A percentile compares a stretch with the other conserved stretches of the same genome.
Conservation (phyloP, 495 filamentous ascomycete genomes). For the Lasiosphaeriaceae sp. region DNA sequence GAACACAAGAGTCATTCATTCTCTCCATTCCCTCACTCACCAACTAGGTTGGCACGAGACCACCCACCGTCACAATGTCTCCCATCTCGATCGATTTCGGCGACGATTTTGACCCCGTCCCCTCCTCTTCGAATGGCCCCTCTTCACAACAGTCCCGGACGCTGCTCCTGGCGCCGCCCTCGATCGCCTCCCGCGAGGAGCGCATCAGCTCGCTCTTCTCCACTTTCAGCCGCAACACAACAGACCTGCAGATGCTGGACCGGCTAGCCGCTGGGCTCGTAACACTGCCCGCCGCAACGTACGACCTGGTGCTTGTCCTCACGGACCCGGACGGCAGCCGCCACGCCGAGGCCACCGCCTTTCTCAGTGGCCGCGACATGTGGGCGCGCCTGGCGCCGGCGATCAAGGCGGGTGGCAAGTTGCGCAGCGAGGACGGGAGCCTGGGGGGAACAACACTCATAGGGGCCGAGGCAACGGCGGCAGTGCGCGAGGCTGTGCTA, state of each 20-base stretch:
- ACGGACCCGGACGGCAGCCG: constrained; percentile 64
- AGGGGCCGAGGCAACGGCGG: constrained; percentile 34
- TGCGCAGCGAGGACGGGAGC: constrained; percentile 63
- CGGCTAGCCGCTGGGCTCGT: constrained; percentile 82
- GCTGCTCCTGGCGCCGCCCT: constrained; percentile 53
- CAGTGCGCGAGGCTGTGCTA: constrained; percentile 69
- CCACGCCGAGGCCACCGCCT: constrained; percentile 51
- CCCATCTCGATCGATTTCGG: constrained; percentile 25
- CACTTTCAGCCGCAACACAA: constrained; percentile 59
- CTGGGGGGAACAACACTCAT: constrained; percentile 36
- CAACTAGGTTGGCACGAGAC: background rate
- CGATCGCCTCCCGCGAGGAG: constrained; percentile 47
- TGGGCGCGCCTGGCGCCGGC: constrained; percentile 62
- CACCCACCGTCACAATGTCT: constrained; percentile 15
- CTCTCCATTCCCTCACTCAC: background rate
- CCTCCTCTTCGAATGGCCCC: constrained; percentile 9
- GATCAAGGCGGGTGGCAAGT: constrained; percentile 65
- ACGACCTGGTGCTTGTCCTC: constrained; percentile 83
- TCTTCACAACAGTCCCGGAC: constrained; percentile 32
- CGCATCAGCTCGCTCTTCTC: constrained; percentile 41
- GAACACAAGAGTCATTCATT: background rate
- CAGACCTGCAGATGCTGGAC: constrained; percentile 98
- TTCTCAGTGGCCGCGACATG: constrained; percentile 62
- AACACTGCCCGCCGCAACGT: constrained; percentile 68
- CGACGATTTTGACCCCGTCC: constrained; percentile 25